Base-by-base conservation (phyloP, 2,329 filamentous ascomycete species). In the Sclerotinia nivalis region DNA sequence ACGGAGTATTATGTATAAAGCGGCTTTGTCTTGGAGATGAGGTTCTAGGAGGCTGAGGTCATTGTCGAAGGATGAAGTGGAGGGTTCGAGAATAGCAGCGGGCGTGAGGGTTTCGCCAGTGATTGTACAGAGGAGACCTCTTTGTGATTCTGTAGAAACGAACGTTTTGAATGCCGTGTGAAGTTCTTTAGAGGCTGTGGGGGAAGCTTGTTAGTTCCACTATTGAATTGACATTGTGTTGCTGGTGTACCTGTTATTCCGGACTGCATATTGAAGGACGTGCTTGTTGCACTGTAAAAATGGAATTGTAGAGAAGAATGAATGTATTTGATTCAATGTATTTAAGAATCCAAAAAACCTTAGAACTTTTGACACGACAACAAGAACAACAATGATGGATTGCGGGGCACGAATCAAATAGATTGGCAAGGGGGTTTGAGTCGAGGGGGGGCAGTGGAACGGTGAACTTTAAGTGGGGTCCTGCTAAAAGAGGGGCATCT, bases 1-100 rank as follows among this genome's bases (percentile, higher is more conserved):
- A 62, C 91, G 90, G 55, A 96, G 87, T 76, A 96, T 86, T 75
- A 92, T 84, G 82, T 94, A 96, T 59, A 91, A 84, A 0, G 93
- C 89, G 69, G 85, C 85, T 74, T 89, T 88, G 71, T 87, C 84
- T 76, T 88, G 86, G 74, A 95, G 82, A 78, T 91, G 86, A 13
- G 87, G 81, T 67, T 86, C 80, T 25, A 96, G 85, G 69, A 85
- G 84, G 0, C 83, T 76, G 60, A 95, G 84, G 77, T 94, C 91
- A 75, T 84, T 79, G 72, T 82, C 79, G 81, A 95, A 94, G 70
- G 84, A 84, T 69, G 83, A 80, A 31, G 84, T 82, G 2, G 84
- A 81, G 10, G 85, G 83, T 18, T 84, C 76, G 43, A 92, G 84
- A 15, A 84, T 85, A 28, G 84, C 80, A 62, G 87, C 75, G 2